Base-by-base conservation (phyloP, 768 basidiomycete genomes). In the Russula ochroleuca region DNA sequence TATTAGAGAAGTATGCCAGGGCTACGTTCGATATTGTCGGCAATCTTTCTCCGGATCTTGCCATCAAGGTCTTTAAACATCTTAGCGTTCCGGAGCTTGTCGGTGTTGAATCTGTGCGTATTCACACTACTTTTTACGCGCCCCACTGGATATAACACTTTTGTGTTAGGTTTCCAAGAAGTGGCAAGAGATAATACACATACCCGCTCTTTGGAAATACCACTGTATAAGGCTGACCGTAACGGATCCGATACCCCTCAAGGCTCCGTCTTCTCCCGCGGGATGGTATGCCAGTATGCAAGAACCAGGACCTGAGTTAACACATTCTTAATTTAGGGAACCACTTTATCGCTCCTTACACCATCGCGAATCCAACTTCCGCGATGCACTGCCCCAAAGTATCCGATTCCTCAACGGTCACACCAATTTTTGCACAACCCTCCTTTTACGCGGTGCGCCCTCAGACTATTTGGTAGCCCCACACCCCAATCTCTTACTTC, bases 1-100 rank as follows among this genome's bases (percentile, higher is more conserved):
- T 92, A 2, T 81, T 96, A 19, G 84, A 94, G 73, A 92, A 92
- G 73, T 94, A 96, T 68, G 81, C 83, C 40, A 84, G 81, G 68
- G 88, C 88, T 14, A 88, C 90, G 7, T 90, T 90, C 69, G 94
- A 96, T 70, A 80, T 96, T 54, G 77, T 95, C 35, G 87, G 88
- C 8, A 80, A 81, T 50, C 78, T 95, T 19, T 79, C 87, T 0
- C 85, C 85, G 0, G 80, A 86, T 21, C 73, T 94, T 1, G 81
- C 85, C 0, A 78, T 87, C 66, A 80, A 81, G 50, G 79, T 94
- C 45, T 76, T 95, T 31, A 81, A 80, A 68, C 75, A 78, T 50
- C 74, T 87, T 52, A 78, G 77, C 23, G 81, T 92, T 13, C 75
- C 75, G 64, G 85, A 92, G 65, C 77, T 92, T 8, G 75, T 92